Evolutionary conservation across 2,329 filamentous ascomycete species (phyloP).

Genomic region (Scleromitrula shiraiana): DNA sequence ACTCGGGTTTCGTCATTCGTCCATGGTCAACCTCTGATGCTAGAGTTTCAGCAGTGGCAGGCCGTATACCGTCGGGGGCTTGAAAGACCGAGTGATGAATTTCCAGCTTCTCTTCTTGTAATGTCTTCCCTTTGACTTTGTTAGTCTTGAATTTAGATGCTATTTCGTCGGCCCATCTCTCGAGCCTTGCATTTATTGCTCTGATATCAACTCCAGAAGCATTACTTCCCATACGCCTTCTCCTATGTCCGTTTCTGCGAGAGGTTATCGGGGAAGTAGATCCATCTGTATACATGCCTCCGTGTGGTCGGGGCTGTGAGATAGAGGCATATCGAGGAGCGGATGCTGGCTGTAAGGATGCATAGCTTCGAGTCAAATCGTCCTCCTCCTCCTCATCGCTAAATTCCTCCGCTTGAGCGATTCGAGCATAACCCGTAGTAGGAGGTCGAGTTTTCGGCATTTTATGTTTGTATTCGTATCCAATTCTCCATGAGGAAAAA

Average conservation of each 20-base stretch:
- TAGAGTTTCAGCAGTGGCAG: slow-evolving; percentile 67
- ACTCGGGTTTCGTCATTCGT: slow-evolving; percentile 69
- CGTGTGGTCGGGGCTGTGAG: slow-evolving; percentile 51
- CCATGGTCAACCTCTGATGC: slow-evolving; percentile 52
- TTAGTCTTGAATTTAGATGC: slow-evolving; percentile 91
- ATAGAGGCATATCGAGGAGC: slow-evolving; percentile 59
- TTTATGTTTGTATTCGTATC: not conserved
- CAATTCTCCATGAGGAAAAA: slow-evolving; percentile 5
- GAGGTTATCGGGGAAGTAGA: slow-evolving; percentile 32
- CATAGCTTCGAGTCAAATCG: slow-evolving; percentile 44
- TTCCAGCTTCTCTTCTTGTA: slow-evolving; percentile 80
- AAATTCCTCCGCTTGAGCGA: slow-evolving; percentile 72
- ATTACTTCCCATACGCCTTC: slow-evolving; percentile 56
- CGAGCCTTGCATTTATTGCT: slow-evolving; percentile 90
- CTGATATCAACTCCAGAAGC: slow-evolving; percentile 90
- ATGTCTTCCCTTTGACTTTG: slow-evolving; percentile 62
- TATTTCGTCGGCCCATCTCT: slow-evolving; percentile 97
- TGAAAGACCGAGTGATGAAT: slow-evolving; percentile 98
- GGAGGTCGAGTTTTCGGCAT: slow-evolving; percentile 41
- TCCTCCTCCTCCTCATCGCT: slow-evolving; percentile 56
- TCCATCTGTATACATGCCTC: slow-evolving; percentile 47
- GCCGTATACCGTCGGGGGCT: slow-evolving; percentile 77
- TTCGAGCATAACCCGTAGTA: slow-evolving; percentile 76
- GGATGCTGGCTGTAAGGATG: slow-evolving; percentile 45
- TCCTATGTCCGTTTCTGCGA: slow-evolving; percentile 34